A percentile compares a stretch with the other conserved stretches of the same genome.
Evolutionary conservation across 2,329 filamentous ascomycete species (phyloP).

Genomic region (Aspergillus oerlinghausenensis): DNA sequence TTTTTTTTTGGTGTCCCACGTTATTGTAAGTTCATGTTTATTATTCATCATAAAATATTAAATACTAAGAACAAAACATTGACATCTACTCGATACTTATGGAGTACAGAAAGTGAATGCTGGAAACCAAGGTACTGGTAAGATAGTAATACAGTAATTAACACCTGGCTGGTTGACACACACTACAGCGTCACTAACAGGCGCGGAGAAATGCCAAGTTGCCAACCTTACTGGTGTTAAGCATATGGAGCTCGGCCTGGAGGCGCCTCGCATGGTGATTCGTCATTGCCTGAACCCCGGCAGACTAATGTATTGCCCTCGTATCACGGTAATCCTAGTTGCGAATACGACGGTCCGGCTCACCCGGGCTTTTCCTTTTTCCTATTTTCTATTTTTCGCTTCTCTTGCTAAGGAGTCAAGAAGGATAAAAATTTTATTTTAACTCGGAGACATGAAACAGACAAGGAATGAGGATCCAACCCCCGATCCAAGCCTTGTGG

Average conservation of each 20-base stretch:
- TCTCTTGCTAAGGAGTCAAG: neutral
- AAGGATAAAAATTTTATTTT: neutral
- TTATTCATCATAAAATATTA: too few species aligned
- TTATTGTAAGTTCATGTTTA: too few species aligned
- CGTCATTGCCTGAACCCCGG: neutral
- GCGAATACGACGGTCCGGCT: neutral
- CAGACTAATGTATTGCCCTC: neutral
- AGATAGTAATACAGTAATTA: too few species aligned
- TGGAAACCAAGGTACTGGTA: too few species aligned
- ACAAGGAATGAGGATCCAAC: neutral
- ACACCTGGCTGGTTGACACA: too few species aligned
- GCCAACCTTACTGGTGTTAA: conserved; percentile 38
- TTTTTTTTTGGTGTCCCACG: too few species aligned
- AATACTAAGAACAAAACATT: too few species aligned
- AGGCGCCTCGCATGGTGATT: neutral
- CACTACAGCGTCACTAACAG: too few species aligned
- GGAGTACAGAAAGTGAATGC: too few species aligned
- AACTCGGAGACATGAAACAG: neutral
- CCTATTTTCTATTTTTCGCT: neutral
- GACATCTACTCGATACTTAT: too few species aligned
- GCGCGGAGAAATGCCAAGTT: conserved; percentile 21
- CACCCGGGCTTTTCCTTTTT: neutral
- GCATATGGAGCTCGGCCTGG: conserved; percentile 28
- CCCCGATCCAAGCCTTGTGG: neutral
- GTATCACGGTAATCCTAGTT: neutral